Conservation (phyloP, 169 alveolate genomes). For the Eimeria brunetti region DNA sequence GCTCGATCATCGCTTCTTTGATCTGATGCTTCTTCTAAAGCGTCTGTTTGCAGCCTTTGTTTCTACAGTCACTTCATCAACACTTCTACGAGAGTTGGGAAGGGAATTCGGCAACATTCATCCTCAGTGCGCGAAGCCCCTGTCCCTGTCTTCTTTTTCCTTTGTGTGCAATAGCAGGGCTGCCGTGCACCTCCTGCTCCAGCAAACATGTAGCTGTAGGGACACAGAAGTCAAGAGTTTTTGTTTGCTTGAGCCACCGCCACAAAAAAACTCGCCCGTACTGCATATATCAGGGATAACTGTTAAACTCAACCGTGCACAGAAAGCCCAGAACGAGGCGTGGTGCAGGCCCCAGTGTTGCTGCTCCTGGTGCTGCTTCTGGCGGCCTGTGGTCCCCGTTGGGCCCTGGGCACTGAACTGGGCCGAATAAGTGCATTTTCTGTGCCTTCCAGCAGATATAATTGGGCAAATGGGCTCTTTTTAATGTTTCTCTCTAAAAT, state of each 20-base stretch:
- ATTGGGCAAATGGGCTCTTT: background rate
- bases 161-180: background rate
- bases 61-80: background rate
- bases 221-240: background rate
- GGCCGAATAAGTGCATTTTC: background rate
- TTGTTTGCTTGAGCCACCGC: background rate
- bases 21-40: background rate
- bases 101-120: background rate
- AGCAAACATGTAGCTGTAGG: background rate
- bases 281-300: background rate
- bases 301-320: background rate
- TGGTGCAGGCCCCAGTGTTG: background rate
- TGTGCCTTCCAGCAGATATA: background rate
- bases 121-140: background rate
- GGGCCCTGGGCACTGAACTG: too few relatives aligned
- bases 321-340: background rate
- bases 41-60: background rate
- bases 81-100: background rate
- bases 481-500: background rate
- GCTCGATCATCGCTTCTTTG: background rate
- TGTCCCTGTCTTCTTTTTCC: background rate
- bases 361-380: constrained; percentile 2
- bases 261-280: background rate
- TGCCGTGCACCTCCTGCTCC: background rate
- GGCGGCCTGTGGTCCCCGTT: background rate